phyloP scores from a whole-genome alignment of 2,329 filamentous ascomycete species.

The Xylariaceae sp. region DNA sequence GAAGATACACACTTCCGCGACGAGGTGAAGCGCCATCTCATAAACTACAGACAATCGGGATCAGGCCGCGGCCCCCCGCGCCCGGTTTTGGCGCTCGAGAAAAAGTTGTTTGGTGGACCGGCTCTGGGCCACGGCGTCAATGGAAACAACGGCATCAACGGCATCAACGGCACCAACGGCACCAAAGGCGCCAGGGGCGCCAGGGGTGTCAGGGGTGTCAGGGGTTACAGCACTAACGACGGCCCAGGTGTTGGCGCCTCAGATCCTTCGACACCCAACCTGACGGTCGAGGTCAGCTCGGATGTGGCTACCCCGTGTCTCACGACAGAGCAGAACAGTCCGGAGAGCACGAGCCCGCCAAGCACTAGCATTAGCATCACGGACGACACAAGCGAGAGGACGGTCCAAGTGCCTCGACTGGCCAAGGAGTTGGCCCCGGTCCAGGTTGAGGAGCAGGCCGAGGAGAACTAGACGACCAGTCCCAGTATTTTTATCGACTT shows the following conservation, averaged over 20 bases:
- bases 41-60: conserved; percentile 57
- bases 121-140: too few relatives aligned
- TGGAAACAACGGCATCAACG: too few relatives aligned
- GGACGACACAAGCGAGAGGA: conserved; percentile 31
- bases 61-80: conserved; percentile 58
- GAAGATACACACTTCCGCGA: conserved; percentile 52
- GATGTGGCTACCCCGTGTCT: conserved; percentile 59
- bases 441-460: conserved; percentile 12
- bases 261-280: conserved; percentile 31
- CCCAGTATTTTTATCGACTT: neutral
- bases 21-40: conserved; percentile 58
- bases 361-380: conserved; percentile 56
- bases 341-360: conserved; percentile 59
- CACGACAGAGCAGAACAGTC: conserved; percentile 64
- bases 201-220: too few relatives aligned
- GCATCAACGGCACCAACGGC: too few relatives aligned
- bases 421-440: conserved; percentile 14
- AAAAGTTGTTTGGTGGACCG: conserved; percentile 37
- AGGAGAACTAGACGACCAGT: neutral
- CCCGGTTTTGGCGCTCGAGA: conserved; percentile 60
- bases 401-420: conserved; percentile 9
- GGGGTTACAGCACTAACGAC: conserved; percentile 5
- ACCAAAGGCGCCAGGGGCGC: too few relatives aligned
- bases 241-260: conserved; percentile 4
- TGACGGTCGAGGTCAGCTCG: conserved; percentile 45